These are phyloP conservation scores for Fusarium chuoi DNA, from an alignment of 2,329 filamentous ascomycete genomes.

Conservation along the genomic window DNA sequence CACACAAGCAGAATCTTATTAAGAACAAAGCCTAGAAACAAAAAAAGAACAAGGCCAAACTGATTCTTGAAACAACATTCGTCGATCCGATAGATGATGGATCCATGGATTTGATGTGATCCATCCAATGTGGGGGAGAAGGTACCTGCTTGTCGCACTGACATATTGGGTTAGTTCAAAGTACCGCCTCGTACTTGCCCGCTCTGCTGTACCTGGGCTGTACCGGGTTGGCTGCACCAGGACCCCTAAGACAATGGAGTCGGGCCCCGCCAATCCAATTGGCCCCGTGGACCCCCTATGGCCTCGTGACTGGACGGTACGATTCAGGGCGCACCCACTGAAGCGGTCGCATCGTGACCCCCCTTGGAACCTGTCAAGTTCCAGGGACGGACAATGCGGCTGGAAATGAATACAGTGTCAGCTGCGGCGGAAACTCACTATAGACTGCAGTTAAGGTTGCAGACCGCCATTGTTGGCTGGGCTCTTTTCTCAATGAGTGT, in stretches of 20 bases:
- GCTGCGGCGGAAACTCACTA: slow-evolving; percentile 19
- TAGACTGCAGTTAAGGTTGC: slow-evolving; percentile 12
- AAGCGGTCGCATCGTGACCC: slow-evolving; percentile 35
- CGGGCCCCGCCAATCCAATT: slow-evolving; percentile 40
- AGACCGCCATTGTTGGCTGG: slow-evolving; percentile 31
- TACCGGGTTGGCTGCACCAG: neutral
- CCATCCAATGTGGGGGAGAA: slow-evolving; percentile 6
- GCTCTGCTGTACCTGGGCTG: slow-evolving; percentile 9
- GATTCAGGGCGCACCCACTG: slow-evolving; percentile 31
- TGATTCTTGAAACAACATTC: slow-evolving; percentile 23
- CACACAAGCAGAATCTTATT: slow-evolving; percentile 18
- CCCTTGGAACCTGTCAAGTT: slow-evolving; percentile 28
- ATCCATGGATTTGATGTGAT: slow-evolving; percentile 27
- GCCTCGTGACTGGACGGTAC: slow-evolving; percentile 42
- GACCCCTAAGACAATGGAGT: slow-evolving; percentile 22
- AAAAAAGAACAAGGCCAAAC: slow-evolving; percentile 17
- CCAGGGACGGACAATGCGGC: neutral
- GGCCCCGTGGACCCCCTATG: slow-evolving; percentile 41
- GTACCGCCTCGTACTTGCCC: slow-evolving; percentile 12
- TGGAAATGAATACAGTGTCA: slow-evolving; percentile 35
- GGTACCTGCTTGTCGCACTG: slow-evolving; percentile 16
- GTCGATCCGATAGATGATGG: slow-evolving; percentile 28
- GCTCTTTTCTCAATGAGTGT: neutral
- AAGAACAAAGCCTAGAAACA: slow-evolving; percentile 14
- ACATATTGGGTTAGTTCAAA: slow-evolving; percentile 8